These are phyloP conservation scores for Fusarium sp. DNA, from an alignment of 2,329 filamentous ascomycete genomes.

Conservation along the genomic window DNA sequence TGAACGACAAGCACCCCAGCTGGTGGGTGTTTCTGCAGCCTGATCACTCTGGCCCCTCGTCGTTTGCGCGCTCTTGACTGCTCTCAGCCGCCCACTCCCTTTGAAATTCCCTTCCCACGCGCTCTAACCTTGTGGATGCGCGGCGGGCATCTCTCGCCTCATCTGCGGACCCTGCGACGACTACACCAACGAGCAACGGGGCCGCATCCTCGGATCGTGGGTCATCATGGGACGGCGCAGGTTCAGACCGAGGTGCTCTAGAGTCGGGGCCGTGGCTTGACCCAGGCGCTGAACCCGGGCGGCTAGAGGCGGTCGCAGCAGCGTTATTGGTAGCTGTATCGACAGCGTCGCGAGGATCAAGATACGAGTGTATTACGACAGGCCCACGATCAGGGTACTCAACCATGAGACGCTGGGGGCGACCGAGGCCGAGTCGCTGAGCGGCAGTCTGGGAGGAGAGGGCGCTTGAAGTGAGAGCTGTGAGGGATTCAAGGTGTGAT, in stretches of 20 bases:
- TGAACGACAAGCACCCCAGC: conserved; percentile 7
- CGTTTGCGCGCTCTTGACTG: conserved; percentile 35
- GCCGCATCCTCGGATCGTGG: conserved; percentile 48
- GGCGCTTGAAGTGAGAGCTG: conserved; percentile 61
- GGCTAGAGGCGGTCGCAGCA: conserved; percentile 10
- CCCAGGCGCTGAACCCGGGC: conserved; percentile 26
- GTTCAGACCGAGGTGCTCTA: conserved; percentile 25
- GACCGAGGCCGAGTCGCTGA: conserved; percentile 61
- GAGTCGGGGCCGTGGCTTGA: conserved; percentile 26
- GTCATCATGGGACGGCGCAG: conserved; percentile 23
- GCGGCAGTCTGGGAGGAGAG: conserved; percentile 63
- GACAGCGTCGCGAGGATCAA: conserved; percentile 50
- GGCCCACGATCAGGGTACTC: conserved; percentile 59
- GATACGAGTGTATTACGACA: conserved; percentile 57
- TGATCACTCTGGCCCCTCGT: conserved; percentile 41
- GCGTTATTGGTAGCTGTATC: conserved; percentile 23
- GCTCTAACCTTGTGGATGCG: conserved; percentile 63
- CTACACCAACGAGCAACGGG: conserved; percentile 64
- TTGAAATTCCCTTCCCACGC: conserved; percentile 64
- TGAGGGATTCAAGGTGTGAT: conserved; percentile 59
- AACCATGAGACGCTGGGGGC: conserved; percentile 66
- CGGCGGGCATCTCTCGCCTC: conserved; percentile 61
- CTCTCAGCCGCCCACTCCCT: conserved; percentile 56
- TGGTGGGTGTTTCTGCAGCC: neutral
- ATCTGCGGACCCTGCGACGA: conserved; percentile 60